A percentile compares a stretch with the other conserved stretches of the same genome.
Evolutionary conservation across 805 yeast species (phyloP).

Genomic region (Saccharomycopsis babjevae): DNA sequence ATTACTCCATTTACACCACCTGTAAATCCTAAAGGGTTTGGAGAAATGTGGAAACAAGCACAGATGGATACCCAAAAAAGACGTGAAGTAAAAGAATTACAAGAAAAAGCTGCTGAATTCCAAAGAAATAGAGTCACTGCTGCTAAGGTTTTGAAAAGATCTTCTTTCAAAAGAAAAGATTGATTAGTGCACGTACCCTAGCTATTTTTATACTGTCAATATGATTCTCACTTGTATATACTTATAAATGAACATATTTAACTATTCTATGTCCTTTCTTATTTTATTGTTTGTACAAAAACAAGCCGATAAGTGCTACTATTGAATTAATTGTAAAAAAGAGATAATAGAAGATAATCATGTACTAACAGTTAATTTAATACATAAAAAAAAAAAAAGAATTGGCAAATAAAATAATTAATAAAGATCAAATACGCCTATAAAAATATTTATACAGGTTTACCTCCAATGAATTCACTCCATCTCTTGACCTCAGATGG

Average conservation of each 20-base stretch:
- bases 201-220: not conserved
- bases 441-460: slow-evolving; percentile 25
- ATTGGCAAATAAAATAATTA: not conserved
- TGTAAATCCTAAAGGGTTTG: slow-evolving; percentile 23
- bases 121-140: not conserved
- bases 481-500: slow-evolving; percentile 89
- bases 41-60: slow-evolving; percentile 32
- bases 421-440: not conserved
- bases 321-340: not conserved
- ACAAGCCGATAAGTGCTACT: too few relatives aligned
- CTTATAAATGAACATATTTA: not conserved
- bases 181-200: not conserved
- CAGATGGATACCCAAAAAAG: slow-evolving; percentile 28
- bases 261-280: too few relatives aligned
- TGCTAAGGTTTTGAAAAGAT: slow-evolving; percentile 6
- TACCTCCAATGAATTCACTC: slow-evolving; percentile 95
- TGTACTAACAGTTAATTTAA: not conserved
- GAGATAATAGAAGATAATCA: not conserved
- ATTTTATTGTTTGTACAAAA: too few relatives aligned
- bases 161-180: slow-evolving; percentile 4
- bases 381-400: not conserved
- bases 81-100: slow-evolving; percentile 2
- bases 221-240: not conserved
- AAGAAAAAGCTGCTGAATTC: slow-evolving; percentile 1
- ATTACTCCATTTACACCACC: slow-evolving; percentile 53